These are phyloP conservation scores for Aspergillus niger DNA, from an alignment of 2,329 filamentous ascomycete species.

Conservation along the genomic window DNA sequence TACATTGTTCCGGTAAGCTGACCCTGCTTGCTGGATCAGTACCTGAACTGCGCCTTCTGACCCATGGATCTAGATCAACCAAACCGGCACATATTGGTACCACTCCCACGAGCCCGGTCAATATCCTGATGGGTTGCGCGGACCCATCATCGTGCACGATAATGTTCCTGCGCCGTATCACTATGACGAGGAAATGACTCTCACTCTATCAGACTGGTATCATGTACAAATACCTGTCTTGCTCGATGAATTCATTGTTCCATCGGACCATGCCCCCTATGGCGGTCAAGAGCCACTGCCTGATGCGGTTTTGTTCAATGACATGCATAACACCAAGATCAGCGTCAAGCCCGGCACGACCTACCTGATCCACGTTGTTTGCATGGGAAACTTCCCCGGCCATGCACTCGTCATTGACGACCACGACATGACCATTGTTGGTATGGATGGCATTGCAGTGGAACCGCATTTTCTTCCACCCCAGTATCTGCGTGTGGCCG, in stretches of 20 bases:
- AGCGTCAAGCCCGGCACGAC: slow-evolving; percentile 67
- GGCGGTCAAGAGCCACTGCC: slow-evolving; percentile 66
- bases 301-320: slow-evolving; percentile 69
- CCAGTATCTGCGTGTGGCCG: slow-evolving; percentile 65
- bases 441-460: slow-evolving; percentile 39
- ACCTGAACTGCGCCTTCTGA: neutral
- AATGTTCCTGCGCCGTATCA: slow-evolving; percentile 58
- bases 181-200: slow-evolving; percentile 64
- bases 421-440: slow-evolving; percentile 43
- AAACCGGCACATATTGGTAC: slow-evolving; percentile 79
- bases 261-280: slow-evolving; percentile 46
- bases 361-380: slow-evolving; percentile 72
- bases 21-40: neutral
- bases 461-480: slow-evolving; percentile 49
- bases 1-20: slow-evolving; percentile 63
- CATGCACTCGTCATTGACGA: slow-evolving; percentile 52
- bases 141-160: slow-evolving; percentile 66
- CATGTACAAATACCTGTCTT: slow-evolving; percentile 59
- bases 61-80: slow-evolving; percentile 49
- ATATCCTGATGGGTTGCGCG: slow-evolving; percentile 70
- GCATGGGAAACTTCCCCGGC: slow-evolving; percentile 68
- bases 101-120: slow-evolving; percentile 69
- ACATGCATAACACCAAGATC: slow-evolving; percentile 63
- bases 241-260: slow-evolving; percentile 44
- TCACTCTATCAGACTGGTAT: slow-evolving; percentile 73